These are phyloP conservation scores for Penicillium arizonense DNA, from an alignment of 495 filamentous ascomycete species.

Conservation along the genomic window DNA sequence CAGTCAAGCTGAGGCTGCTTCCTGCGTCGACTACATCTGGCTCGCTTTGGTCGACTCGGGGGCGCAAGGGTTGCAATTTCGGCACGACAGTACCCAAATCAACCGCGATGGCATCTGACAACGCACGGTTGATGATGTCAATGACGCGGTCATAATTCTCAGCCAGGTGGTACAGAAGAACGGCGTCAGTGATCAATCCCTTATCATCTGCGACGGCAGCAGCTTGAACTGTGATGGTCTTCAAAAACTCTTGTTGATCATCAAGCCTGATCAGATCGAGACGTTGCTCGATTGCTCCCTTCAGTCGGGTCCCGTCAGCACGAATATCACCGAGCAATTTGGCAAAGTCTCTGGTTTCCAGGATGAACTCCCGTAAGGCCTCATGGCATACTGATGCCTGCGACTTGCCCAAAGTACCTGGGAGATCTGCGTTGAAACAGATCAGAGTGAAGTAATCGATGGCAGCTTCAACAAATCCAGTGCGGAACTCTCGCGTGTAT, in stretches of 20 bases:
- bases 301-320: constrained; percentile 75
- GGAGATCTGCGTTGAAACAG: constrained; percentile 86
- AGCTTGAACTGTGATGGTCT: constrained; percentile 82
- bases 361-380: constrained; percentile 88
- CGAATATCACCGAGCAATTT: constrained; percentile 89
- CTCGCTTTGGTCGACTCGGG: constrained; percentile 37
- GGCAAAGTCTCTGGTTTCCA: constrained; percentile 93
- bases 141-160: constrained; percentile 93
- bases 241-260: constrained; percentile 79
- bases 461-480: constrained; percentile 78
- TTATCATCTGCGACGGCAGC: constrained; percentile 91
- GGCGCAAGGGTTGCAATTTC: constrained; percentile 75
- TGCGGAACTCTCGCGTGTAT: constrained; percentile 94
- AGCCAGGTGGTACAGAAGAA: constrained; percentile 89
- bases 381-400: constrained; percentile 87
- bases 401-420: constrained; percentile 65
- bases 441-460: constrained; percentile 93
- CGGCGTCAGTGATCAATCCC: constrained; percentile 86
- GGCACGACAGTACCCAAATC: constrained; percentile 76
- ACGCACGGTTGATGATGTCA: constrained; percentile 80
- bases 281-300: constrained; percentile 86
- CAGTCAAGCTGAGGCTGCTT: constrained; percentile 75
- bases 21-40: constrained; percentile 31
- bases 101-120: constrained; percentile 80
- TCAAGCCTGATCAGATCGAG: constrained; percentile 75